These are phyloP conservation scores for Spirogloea muscicola DNA, from an alignment of 139 green algal species.

Conservation along the genomic window DNA sequence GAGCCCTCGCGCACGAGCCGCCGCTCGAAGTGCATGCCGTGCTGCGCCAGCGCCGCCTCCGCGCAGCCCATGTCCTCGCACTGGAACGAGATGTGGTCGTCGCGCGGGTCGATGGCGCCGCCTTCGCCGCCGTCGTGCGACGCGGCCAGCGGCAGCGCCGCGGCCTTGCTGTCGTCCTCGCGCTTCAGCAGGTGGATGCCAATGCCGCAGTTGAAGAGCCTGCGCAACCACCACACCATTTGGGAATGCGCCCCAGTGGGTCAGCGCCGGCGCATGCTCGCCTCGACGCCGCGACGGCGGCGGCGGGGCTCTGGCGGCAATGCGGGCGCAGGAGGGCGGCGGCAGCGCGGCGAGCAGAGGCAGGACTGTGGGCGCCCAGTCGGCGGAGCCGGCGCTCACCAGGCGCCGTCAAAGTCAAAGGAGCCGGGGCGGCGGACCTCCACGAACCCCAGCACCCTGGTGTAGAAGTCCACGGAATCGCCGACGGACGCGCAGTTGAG, in stretches of 20 bases:
- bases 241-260: too few species aligned
- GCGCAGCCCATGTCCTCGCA: slow-evolving; percentile 51
- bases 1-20: slow-evolving; percentile 27
- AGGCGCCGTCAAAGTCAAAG: slow-evolving; percentile 70
- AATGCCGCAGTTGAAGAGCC: slow-evolving; percentile 64
- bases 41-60: slow-evolving; percentile 31
- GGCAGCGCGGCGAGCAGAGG: too few species aligned
- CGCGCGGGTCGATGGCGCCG: slow-evolving; percentile 56
- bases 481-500: slow-evolving; percentile 49
- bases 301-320: too few species aligned
- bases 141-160: neutral
- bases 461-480: slow-evolving; percentile 58
- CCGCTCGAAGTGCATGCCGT: slow-evolving; percentile 43
- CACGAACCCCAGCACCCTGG: slow-evolving; percentile 64
- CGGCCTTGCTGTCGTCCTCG: slow-evolving; percentile 22
- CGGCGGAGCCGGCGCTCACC: slow-evolving; percentile 56
- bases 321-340: too few species aligned
- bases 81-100: slow-evolving; percentile 71
- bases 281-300: too few species aligned
- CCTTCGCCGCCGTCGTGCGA: too few species aligned
- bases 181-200: slow-evolving; percentile 71
- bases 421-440: slow-evolving; percentile 55
- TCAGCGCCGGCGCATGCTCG: too few species aligned
- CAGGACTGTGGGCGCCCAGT: too few species aligned
- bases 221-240: slow-evolving; percentile 49